Percentiles rank a stretch among this genome's conserved stretches.
Conservation (phyloP, 306 rosid species). For the Spatholobus suberectus region DNA sequence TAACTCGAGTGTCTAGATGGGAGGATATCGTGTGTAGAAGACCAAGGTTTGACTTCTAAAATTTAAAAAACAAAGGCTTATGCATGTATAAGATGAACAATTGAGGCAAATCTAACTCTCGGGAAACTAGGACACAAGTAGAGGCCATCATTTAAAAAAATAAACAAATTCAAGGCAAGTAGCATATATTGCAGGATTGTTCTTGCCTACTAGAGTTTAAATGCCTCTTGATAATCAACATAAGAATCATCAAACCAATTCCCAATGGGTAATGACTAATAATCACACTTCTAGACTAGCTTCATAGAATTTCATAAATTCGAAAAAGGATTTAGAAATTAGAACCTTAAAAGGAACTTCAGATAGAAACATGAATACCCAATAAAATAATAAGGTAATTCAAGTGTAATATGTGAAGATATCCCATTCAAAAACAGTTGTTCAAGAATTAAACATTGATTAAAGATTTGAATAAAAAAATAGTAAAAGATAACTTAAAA, state of each 20-base stretch:
- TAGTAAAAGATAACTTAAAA: too few relatives aligned
- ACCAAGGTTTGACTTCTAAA: background rate
- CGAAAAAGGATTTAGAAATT: background rate
- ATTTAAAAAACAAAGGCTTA: background rate
- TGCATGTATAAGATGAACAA: background rate
- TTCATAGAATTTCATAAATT: background rate
- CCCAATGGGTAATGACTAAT: background rate
- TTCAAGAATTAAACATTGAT: background rate
- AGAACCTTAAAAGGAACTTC: slow-evolving; percentile 8
- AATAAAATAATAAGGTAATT: slow-evolving; percentile 14
- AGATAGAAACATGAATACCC: background rate
- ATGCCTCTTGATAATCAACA: slow-evolving; percentile 3
- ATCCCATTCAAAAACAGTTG: background rate
- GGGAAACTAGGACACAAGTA: background rate
- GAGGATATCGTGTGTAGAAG: background rate
- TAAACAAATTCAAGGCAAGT: background rate
- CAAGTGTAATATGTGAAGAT: background rate
- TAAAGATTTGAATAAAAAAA: background rate
- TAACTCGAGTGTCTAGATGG: background rate
- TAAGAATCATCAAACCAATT: background rate
- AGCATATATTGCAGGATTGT: slow-evolving; percentile 7
- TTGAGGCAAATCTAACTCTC: background rate
- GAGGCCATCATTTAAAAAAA: background rate
- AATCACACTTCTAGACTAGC: slow-evolving; percentile 21
- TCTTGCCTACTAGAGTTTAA: slow-evolving; percentile 1